Percentiles rank a stretch among this genome's conserved stretches.
Conservation (phyloP, 305 asterid genomes). For the Rubia occidens region DNA sequence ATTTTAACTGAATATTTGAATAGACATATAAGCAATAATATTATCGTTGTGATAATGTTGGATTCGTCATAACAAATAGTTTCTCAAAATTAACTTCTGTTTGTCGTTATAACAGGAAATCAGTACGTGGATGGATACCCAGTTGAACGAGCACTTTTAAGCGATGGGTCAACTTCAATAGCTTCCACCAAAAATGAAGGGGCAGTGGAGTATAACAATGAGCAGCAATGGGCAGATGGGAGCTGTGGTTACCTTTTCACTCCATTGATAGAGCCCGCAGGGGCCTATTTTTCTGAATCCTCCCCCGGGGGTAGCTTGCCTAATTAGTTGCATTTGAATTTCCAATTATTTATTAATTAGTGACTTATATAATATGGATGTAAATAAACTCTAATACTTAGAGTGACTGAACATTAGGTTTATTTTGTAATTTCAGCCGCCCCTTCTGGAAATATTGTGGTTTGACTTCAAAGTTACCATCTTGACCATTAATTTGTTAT, state of each 20-base stretch:
- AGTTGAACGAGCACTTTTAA: slow-evolving; percentile 11
- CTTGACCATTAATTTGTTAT: no score
- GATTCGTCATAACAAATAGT: no score
- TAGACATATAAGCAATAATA: no score
- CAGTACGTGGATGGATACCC: slow-evolving; percentile 8
- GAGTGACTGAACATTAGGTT: no score
- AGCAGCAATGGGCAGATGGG: slow-evolving; percentile 8
- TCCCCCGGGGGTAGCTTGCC: slow-evolving; percentile 11
- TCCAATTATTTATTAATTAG: no score
- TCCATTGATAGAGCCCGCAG: slow-evolving; percentile 6
- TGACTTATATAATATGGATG: neutral
- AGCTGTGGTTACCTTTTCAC: slow-evolving; percentile 11
- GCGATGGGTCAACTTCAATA: slow-evolving; percentile 12
- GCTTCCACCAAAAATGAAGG: slow-evolving; percentile 3
- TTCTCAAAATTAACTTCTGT: no score
- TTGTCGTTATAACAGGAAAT: slow-evolving; percentile 21
- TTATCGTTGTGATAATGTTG: no score
- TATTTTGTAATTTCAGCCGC: no score
- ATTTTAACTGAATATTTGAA: no score
- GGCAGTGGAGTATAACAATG: slow-evolving; percentile 7
- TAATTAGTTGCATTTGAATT: neutral
- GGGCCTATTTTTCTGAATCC: slow-evolving; percentile 18
- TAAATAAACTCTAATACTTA: neutral
- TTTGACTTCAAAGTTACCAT: no score
- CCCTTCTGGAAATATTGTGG: no score